A percentile compares a stretch with the other conserved stretches of the same genome.
These are phyloP conservation scores for Neophaeococcomyces mojaviensis DNA, from an alignment of 2,329 filamentous ascomycete genomes.

Conservation along the genomic window DNA sequence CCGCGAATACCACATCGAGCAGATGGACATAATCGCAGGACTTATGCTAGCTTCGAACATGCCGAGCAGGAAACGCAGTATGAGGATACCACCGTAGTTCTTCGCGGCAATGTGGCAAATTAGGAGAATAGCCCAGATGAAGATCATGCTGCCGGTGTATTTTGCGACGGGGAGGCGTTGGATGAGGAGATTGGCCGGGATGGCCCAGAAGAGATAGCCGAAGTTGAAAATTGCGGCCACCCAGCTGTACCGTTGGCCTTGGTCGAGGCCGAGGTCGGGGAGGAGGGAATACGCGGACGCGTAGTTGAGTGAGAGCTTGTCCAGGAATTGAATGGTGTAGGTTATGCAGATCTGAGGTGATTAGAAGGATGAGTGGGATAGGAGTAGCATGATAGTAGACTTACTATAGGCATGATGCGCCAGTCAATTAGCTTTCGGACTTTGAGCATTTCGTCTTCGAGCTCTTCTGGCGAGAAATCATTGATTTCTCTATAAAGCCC, in stretches of 20 bases:
- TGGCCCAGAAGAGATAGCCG: conserved; percentile 37
- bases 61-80: conserved; percentile 41
- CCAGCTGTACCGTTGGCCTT: conserved; percentile 33
- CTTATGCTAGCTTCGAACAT: conserved; percentile 31
- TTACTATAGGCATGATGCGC: conserved; percentile 42
- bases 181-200: conserved; percentile 35
- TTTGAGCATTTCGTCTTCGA: conserved; percentile 35
- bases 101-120: conserved; percentile 32
- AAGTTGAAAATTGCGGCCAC: conserved; percentile 39
- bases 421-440: conserved; percentile 40
- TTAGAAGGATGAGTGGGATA: background rate
- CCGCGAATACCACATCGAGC: conserved; percentile 33
- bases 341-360: conserved; percentile 28
- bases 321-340: conserved; percentile 43
- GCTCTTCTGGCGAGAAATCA: conserved; percentile 37
- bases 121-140: conserved; percentile 37
- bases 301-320: conserved; percentile 36
- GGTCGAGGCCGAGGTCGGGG: conserved; percentile 27
- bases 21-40: conserved; percentile 28
- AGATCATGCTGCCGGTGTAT: conserved; percentile 34
- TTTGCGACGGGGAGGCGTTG: conserved; percentile 38
- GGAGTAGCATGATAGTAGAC: conserved; percentile 2
- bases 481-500: conserved; percentile 39
- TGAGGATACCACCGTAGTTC: conserved; percentile 37
- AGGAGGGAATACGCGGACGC: conserved; percentile 32